These are phyloP conservation scores for Obelidium mucronatum DNA, from an alignment of 192 early-diverging fungal species.

Conservation along the genomic window DNA sequence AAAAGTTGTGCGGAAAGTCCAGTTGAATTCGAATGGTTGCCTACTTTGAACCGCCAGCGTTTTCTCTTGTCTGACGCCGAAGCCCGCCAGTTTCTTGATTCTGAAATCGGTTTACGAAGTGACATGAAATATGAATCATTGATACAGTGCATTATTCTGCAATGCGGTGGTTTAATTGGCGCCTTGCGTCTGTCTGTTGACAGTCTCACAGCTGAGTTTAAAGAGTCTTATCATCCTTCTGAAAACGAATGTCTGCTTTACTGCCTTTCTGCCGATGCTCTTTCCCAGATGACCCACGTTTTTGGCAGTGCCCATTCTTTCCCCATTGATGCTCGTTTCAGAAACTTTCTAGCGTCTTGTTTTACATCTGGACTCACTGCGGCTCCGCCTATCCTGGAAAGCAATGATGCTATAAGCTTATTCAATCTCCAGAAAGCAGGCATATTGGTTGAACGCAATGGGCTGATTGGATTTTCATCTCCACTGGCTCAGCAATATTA, in stretches of 20 bases:
- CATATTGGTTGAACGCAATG: conserved; percentile 7
- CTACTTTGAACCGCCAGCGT: conserved; percentile 8
- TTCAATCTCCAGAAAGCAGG: conserved; percentile 7
- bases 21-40: conserved; percentile 5
- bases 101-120: conserved; percentile 5
- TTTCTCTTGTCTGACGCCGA: conserved; percentile 24
- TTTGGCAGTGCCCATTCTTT: background rate
- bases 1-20: conserved; percentile 9
- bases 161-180: conserved; percentile 28
- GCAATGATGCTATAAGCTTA: background rate
- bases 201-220: conserved; percentile 1
- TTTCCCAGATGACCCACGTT: background rate
- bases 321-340: background rate
- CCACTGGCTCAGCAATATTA: conserved; percentile 6
- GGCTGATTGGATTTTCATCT: conserved; percentile 15
- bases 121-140: conserved; percentile 24
- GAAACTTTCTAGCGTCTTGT: conserved; percentile 9
- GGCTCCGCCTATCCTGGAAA: background rate
- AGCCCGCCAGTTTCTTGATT: conserved; percentile 17
- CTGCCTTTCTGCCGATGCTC: background rate
- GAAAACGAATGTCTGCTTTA: conserved; percentile 11
- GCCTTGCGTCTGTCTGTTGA: conserved; percentile 31
- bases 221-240: conserved; percentile 2
- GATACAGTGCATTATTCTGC: conserved; percentile 5
- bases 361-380: background rate